phyloP scores from a whole-genome alignment of 768 basidiomycete genomes.

The Sarcodon sp. region DNA sequence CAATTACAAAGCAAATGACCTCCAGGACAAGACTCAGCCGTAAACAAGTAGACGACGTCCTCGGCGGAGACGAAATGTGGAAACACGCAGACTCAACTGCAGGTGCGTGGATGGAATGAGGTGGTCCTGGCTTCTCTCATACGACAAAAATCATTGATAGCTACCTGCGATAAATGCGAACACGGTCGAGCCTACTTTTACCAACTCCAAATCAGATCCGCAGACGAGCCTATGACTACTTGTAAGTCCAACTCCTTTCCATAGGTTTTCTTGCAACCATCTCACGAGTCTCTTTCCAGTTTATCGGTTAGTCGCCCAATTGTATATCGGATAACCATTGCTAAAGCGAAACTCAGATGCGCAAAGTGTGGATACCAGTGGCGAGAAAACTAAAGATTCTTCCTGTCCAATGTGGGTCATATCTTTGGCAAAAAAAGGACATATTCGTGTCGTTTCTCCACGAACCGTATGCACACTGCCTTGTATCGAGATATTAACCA shows the following conservation, averaged over 20 bases:
- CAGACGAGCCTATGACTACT: slow-evolving; percentile 82
- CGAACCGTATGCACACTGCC: not conserved
- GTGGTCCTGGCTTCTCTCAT: not conserved
- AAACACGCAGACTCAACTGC: slow-evolving; percentile 83
- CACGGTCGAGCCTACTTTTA: slow-evolving; percentile 82
- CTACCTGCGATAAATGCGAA: slow-evolving; percentile 71
- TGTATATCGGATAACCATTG: not conserved
- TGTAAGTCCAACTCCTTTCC: slow-evolving; percentile 17
- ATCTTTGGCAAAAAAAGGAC: no score
- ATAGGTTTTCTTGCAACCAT: not conserved
- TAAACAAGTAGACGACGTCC: slow-evolving; percentile 92
- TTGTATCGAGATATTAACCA: not conserved
- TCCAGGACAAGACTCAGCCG: slow-evolving; percentile 73
- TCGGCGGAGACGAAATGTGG: slow-evolving; percentile 92
- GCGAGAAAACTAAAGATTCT: slow-evolving; percentile 44
- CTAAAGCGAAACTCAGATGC: slow-evolving; percentile 27
- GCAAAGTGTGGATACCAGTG: slow-evolving; percentile 52
- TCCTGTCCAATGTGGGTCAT: no score
- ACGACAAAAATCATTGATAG: slow-evolving; percentile 13
- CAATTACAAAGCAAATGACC: slow-evolving; percentile 87
- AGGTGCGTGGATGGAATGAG: slow-evolving; percentile 27
- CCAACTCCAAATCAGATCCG: slow-evolving; percentile 91
- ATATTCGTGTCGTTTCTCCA: not conserved
- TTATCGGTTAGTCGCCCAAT: slow-evolving; percentile 32
- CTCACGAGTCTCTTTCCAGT: slow-evolving; percentile 22